Conservation (phyloP, 495 filamentous ascomycete genomes). For the Physcia stellaris region DNA sequence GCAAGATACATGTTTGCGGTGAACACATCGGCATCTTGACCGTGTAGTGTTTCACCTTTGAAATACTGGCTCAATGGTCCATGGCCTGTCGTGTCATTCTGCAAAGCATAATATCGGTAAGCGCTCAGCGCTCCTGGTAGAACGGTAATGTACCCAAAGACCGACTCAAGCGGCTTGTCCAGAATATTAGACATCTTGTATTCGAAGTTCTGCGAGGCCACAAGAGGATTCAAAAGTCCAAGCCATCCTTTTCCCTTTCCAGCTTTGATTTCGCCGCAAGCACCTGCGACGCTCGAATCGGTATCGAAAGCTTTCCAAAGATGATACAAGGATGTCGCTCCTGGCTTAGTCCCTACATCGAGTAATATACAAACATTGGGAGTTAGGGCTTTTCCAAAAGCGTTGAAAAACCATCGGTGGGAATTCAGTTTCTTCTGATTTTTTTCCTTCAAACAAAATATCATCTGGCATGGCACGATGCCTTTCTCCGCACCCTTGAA, state of each 20-base stretch:
- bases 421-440: conserved; percentile 97
- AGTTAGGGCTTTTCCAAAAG: conserved; percentile 81
- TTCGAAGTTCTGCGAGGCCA: conserved; percentile 97
- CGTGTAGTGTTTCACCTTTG: conserved; percentile 95
- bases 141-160: conserved; percentile 97
- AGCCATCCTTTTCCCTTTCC: conserved; percentile 76
- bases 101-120: conserved; percentile 91
- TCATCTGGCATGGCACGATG: conserved; percentile 96
- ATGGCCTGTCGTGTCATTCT: conserved; percentile 92
- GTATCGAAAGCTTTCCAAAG: conserved; percentile 98
- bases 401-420: conserved; percentile 99
- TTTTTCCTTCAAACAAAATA: conserved; percentile 97
- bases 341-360: conserved; percentile 88
- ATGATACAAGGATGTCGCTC: conserved; percentile 80
- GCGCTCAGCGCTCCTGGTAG: conserved; percentile 88
- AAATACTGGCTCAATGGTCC: conserved; percentile 97
- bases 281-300: conserved; percentile 91
- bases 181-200: conserved; percentile 99
- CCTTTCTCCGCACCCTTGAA: conserved; percentile 99
- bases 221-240: conserved; percentile 83
- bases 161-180: conserved; percentile 91
- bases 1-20: conserved; percentile 99
- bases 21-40: conserved; percentile 95
- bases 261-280: conserved; percentile 93
- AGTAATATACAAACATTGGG: conserved; percentile 95